Evolutionary conservation across 306 rosid species (phyloP).

Genomic region (Lathyrus oleraceus): DNA sequence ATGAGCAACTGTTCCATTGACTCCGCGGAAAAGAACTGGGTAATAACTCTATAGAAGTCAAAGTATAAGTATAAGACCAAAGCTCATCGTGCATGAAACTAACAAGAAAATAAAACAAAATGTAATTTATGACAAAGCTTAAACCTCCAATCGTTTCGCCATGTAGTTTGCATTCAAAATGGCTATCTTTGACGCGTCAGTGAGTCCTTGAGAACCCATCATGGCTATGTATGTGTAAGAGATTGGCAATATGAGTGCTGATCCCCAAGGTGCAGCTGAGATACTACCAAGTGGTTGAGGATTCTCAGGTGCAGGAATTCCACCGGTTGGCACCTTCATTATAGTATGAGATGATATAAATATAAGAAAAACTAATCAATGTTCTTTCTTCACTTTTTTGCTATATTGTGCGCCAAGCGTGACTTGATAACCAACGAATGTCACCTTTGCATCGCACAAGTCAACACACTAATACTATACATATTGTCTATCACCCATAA

Average conservation of each 20-base stretch:
- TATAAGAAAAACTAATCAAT: not conserved
- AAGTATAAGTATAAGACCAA: conserved; percentile 23
- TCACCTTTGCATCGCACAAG: not conserved
- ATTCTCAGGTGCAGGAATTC: conserved; percentile 82
- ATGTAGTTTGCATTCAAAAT: conserved; percentile 97
- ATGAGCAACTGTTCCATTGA: conserved; percentile 93
- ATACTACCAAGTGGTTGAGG: conserved; percentile 90
- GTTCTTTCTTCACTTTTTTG: not conserved
- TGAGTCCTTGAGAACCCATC: conserved; percentile 99
- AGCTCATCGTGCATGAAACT: conserved; percentile 30
- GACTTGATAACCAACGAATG: not conserved
- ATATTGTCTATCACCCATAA: conserved; percentile 9
- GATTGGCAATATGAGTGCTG: conserved; percentile 97
- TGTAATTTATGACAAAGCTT: conserved; percentile 22
- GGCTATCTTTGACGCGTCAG: conserved; percentile 93
- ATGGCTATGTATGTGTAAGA: conserved; percentile 95
- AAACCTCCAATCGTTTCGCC: conserved; percentile 97
- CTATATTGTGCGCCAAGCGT: not conserved
- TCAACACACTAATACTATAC: not conserved
- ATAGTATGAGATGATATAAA: not conserved
- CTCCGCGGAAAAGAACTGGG: conserved; percentile 98
- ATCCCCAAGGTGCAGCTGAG: conserved; percentile 99
- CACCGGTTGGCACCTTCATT: conserved; percentile 82
- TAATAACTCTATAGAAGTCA: conserved; percentile 57
- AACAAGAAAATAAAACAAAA: not conserved